Evolutionary conservation across 2,329 filamentous ascomycete species (phyloP), one percentile per base, ranked within the genome.

Genomic region (Alternaria sp.): DNA sequence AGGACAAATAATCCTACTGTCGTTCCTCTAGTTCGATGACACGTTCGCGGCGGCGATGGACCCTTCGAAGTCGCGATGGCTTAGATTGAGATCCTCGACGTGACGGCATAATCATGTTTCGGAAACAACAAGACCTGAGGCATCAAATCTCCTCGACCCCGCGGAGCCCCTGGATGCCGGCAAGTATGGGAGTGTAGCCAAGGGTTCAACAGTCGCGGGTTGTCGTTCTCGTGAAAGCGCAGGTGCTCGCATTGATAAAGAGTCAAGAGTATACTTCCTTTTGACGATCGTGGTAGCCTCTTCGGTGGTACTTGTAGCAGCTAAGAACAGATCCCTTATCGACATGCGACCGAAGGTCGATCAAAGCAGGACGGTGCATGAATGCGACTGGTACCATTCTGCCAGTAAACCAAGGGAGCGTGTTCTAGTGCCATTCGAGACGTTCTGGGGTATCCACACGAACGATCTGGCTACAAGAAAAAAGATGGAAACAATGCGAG

Each of bases 81-180:
- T 5, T 13, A 17, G 23, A 25, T 12, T 25, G 21, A 50, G 26
- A 52, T 57, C 15, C 43, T 54, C 21, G 23, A 43, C 26, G 21
- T 25, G 23, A 52, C 25, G 25, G 58, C 53, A 28, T 45, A 8
- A 47, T 23, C 40, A 40, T 45, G 59, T 58, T 61, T 61, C 59
- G 59, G 21, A 10, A 23, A 47, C 21, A 49, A 55, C 21, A 26
- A 47, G 53, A 28, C 52, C 30, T 57, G 52, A 61, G 58, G 45
- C 58, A 57, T 15, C 32, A 49, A 17, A 30, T 46, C 30, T 26
- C 10, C 28, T 26, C 5, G 21, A 54, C 32, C 51, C 21, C 43
- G 26, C n/a, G 21, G 19, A 50, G 19, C 45, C 12, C 30, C 43
- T 57, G 52, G 12, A 32, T 7, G 32, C 46, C 46, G 13, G 19